Percentiles rank a stretch among this genome's conserved stretches.
Evolutionary conservation across 2,329 filamentous ascomycete species (phyloP).

Genomic region (Stagonosporopsis cucurbitacearum): DNA sequence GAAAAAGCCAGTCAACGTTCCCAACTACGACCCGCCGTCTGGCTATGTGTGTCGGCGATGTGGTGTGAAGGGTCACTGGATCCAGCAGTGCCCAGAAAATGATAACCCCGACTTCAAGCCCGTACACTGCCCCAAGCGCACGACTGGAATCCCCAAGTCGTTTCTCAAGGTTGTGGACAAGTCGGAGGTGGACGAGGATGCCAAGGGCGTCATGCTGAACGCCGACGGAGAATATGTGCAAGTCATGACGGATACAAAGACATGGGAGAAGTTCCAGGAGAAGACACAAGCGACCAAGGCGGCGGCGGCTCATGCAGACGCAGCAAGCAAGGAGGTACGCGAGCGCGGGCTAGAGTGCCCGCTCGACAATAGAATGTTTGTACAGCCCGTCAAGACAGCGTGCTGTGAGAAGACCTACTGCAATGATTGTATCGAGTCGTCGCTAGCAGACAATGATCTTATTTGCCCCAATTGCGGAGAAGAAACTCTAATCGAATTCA

Average conservation of each 20-base stretch:
- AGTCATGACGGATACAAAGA: conserved; percentile 91
- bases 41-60: conserved; percentile 97
- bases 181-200: conserved; percentile 82
- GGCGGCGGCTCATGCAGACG: conserved; percentile 76
- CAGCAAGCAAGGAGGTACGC: conserved; percentile 84
- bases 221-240: conserved; percentile 97
- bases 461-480: conserved; percentile 90
- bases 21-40: conserved; percentile 89
- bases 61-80: conserved; percentile 98
- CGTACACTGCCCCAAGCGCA: conserved; percentile 90
- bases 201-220: conserved; percentile 94
- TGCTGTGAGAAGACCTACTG: conserved; percentile 99
- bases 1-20: conserved; percentile 75
- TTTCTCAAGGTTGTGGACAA: conserved; percentile 97
- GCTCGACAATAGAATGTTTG: conserved; percentile 97
- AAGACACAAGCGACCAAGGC: conserved; percentile 87
- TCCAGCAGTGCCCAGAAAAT: conserved; percentile 97
- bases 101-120: conserved; percentile 96
- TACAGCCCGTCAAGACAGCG: conserved; percentile 98
- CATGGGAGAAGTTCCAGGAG: conserved; percentile 97
- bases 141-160: conserved; percentile 93
- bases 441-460: conserved; percentile 97
- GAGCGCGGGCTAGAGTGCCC: conserved; percentile 89
- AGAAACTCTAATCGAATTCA: conserved; percentile 70
- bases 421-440: conserved; percentile 99